phyloP scores from a whole-genome alignment of 352 stramenopile species.

The Pelagophyceae sp. region DNA sequence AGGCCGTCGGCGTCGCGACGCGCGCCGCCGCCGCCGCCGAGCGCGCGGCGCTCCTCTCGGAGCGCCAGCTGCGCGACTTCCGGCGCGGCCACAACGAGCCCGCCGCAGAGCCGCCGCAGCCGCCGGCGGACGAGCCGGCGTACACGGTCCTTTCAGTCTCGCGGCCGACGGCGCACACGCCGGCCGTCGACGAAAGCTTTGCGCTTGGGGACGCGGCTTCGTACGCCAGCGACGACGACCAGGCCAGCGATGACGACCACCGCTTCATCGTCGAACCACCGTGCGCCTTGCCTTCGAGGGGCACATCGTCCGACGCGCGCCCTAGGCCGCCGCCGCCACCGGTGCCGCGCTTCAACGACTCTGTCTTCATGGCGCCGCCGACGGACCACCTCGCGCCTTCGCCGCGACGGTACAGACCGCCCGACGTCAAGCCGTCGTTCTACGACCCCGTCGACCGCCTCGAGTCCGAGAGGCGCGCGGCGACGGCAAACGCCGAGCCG shows the following conservation, averaged over 20 bases:
- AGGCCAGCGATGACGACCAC: neutral
- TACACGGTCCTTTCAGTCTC: neutral
- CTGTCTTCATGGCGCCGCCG: neutral
- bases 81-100: neutral
- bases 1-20: constrained; percentile 1
- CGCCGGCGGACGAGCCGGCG: neutral
- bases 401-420: neutral
- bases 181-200: neutral
- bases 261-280: neutral
- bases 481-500: neutral
- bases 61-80: neutral
- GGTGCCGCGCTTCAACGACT: neutral
- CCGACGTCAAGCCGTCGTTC: neutral
- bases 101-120: neutral
- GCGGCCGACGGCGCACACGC: no score
- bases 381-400: neutral
- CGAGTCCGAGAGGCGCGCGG: neutral
- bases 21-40: neutral
- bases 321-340: neutral
- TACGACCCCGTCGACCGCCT: neutral
- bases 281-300: neutral
- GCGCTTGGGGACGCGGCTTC: neutral
- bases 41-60: neutral
- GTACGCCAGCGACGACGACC: no score
- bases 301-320: no score